Evolutionary conservation across 257 asterid genomes (phyloP).

Genomic region (Asclepias syriaca): DNA sequence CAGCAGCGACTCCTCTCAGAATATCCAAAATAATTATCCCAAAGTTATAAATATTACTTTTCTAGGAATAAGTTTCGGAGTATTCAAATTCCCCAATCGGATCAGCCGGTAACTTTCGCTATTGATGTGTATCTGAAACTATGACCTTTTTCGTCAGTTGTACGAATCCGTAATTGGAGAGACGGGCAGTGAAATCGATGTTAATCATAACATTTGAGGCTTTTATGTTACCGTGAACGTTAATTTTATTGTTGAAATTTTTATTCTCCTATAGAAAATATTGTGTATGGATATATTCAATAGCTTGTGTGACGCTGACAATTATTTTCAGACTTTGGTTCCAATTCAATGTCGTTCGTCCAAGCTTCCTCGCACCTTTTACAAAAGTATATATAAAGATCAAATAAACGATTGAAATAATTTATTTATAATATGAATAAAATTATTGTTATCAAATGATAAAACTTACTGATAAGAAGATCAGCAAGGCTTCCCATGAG

Average conservation of each 20-base stretch:
- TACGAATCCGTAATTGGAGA: constrained; percentile 42
- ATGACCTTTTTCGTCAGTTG: constrained; percentile 36
- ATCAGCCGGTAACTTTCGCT: constrained; percentile 1
- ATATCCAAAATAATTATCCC: constrained; percentile 46
- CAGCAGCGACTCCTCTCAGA: constrained; percentile 17
- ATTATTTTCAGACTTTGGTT: constrained; percentile 35
- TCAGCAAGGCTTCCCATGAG: constrained; percentile 66
- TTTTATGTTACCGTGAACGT: constrained; percentile 55
- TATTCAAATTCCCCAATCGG: constrained; percentile 3
- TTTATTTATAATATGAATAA: no score
- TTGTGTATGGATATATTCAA: constrained; percentile 47
- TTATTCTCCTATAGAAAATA: constrained; percentile 28
- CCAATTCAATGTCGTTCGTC: constrained; percentile 48
- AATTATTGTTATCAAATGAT: no score
- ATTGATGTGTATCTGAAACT: constrained; percentile 24
- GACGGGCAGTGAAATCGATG: constrained; percentile 41
- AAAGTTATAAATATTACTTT: constrained; percentile 43
- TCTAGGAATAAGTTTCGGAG: constrained; percentile 20
- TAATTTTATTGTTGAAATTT: constrained; percentile 20
- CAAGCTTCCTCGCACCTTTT: constrained; percentile 43
- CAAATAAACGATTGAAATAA: background rate
- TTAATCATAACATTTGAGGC: constrained; percentile 49
- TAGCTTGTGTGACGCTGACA: constrained; percentile 35
- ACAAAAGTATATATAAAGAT: no score
- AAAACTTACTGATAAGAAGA: constrained; percentile 40